Percentiles rank a stretch among this genome's conserved stretches.
phyloP scores from a whole-genome alignment of 192 early-diverging fungal genomes.

The Umbelopsis sp. region DNA sequence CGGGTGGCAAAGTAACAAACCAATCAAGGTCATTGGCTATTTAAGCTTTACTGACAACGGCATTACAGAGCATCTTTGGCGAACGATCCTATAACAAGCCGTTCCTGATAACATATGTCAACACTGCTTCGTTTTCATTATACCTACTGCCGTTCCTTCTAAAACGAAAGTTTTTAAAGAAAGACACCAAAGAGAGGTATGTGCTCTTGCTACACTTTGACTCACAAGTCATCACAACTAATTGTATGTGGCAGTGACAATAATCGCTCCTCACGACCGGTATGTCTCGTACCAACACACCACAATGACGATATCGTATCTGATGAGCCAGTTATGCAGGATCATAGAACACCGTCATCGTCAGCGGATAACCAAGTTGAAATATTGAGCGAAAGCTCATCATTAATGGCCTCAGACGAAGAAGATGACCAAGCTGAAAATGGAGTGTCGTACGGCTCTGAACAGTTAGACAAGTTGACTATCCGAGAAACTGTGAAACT shows the following conservation, averaged over 20 bases:
- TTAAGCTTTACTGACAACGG: too few species aligned
- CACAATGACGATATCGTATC: background rate
- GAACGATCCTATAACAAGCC: conserved; percentile 72
- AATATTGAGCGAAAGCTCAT: background rate
- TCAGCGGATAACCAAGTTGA: background rate
- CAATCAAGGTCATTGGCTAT: too few species aligned
- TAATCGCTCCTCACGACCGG: background rate
- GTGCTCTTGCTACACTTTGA: background rate
- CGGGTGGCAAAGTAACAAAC: background rate
- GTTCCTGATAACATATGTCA: conserved; percentile 79
- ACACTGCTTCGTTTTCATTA: conserved; percentile 75
- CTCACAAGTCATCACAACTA: background rate
- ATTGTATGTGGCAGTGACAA: background rate
- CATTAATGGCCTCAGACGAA: conserved; percentile 1
- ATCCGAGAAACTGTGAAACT: conserved; percentile 56
- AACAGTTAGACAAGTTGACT: conserved; percentile 22
- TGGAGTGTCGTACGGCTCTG: background rate
- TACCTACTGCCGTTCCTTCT: conserved; percentile 59
- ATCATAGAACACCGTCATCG: background rate
- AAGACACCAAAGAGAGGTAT: background rate
- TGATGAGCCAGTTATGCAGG: background rate
- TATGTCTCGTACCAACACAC: background rate
- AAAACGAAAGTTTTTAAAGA: conserved; percentile 3
- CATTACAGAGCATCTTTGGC: conserved; percentile 64
- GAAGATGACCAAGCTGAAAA: background rate